A percentile compares a stretch with the other conserved stretches of the same genome.
Evolutionary conservation across 2,329 filamentous ascomycete genomes (phyloP).

Genomic region (Cladobotryum protrusum): DNA sequence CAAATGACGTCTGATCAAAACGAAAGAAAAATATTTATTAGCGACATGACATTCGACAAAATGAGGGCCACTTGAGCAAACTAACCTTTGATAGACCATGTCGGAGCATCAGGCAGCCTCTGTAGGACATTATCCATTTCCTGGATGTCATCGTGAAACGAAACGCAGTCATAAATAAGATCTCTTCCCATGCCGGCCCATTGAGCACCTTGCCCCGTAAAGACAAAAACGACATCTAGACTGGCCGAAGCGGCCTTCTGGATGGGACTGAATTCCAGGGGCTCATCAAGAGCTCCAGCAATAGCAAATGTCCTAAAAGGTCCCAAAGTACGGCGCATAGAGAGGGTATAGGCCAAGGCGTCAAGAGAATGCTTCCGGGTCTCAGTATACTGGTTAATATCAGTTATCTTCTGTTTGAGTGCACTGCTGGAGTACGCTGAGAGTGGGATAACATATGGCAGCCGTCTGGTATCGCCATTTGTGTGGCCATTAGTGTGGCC

Average conservation of each 20-base stretch:
- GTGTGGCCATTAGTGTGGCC: no score
- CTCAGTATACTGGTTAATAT: not conserved
- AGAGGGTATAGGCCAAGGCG: not conserved
- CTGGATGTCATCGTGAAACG: not conserved
- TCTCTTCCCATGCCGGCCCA: conserved; percentile 27
- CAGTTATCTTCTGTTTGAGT: not conserved
- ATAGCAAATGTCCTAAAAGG: no score
- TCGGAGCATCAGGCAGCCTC: not conserved
- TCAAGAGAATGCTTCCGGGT: not conserved
- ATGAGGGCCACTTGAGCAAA: no score
- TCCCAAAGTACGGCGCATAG: no score
- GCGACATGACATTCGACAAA: no score
- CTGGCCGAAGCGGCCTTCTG: not conserved
- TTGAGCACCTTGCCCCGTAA: conserved; percentile 31
- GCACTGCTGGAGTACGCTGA: not conserved
- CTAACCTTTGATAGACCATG: conserved; percentile 3
- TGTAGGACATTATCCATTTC: not conserved
- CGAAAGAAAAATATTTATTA: no score
- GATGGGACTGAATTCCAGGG: no score
- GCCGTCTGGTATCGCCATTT: no score
- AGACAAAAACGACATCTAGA: conserved; percentile 14
- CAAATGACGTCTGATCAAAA: not conserved
- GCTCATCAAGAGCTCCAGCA: not conserved
- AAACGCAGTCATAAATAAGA: not conserved
- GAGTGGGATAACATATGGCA: not conserved